These are phyloP conservation scores for Canna indica DNA, from an alignment of 176 grass and related monocot species.

Conservation along the genomic window DNA sequence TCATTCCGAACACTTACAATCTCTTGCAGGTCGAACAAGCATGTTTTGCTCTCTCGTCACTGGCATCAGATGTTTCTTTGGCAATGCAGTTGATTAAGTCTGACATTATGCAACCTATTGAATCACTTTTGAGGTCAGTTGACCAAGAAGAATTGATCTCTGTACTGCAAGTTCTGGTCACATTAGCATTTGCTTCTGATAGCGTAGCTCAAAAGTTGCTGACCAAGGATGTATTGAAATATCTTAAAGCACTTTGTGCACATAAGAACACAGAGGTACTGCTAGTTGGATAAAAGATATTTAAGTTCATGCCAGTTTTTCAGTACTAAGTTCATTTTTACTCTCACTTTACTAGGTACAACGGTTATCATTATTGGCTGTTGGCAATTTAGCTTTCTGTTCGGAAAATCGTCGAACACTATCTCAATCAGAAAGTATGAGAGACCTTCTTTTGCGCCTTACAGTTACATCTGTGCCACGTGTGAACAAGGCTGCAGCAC, in stretches of 20 bases:
- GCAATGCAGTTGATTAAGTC: constrained; percentile 89
- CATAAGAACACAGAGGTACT: constrained; percentile 91
- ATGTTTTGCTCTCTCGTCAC: constrained; percentile 77
- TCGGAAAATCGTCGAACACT: constrained; percentile 82
- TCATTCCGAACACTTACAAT: constrained; percentile 1
- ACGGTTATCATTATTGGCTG: constrained; percentile 77
- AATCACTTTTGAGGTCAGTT: constrained; percentile 73
- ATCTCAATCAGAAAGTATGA: constrained; percentile 77
- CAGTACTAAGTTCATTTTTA: neutral
- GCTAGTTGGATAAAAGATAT: constrained; percentile 28
- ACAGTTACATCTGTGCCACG: constrained; percentile 50
- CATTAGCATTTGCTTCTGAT: constrained; percentile 94
- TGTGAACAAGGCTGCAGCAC: constrained; percentile 75
- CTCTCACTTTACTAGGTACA: constrained; percentile 72
- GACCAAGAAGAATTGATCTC: constrained; percentile 87
- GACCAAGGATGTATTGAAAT: constrained; percentile 80
- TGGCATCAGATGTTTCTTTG: constrained; percentile 74
- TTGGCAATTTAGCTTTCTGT: constrained; percentile 98
- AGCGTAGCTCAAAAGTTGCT: constrained; percentile 93
- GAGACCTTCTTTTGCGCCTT: constrained; percentile 72
- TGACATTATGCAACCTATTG: constrained; percentile 96
- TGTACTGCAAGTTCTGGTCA: constrained; percentile 79
- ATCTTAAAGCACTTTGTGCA: constrained; percentile 81
- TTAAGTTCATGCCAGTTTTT: neutral
- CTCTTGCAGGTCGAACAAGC: constrained; percentile 83